Base-by-base conservation (phyloP, 2,329 filamentous ascomycete genomes). In the Epichloe sylvatica region DNA sequence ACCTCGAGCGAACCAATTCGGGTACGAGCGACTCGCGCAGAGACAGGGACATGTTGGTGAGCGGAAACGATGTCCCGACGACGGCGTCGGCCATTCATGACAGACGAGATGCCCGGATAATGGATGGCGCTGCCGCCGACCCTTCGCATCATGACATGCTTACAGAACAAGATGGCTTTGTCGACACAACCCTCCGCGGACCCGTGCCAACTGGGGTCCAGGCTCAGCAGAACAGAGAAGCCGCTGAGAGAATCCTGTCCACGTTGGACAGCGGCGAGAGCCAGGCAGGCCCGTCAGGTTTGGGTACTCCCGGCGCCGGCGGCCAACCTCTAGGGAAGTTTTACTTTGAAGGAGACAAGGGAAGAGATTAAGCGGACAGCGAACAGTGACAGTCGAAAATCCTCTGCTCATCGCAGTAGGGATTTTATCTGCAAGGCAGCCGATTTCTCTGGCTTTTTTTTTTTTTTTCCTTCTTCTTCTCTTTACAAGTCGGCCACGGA, bases 121-220 rank as follows among this genome's bases (percentile, higher is more conserved):
- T 84, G 50, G 81, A 86, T 60, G 82, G 81, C 1, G 73, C 85
- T 39, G 77, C 80, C 1, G 64, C 69, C 3, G 82, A 83, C 57
- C 73, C 77, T 36, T 63, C 71, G 3, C 63, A 63, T 36, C 64
- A 71, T 5, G 68, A 69, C 35, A 72, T 78, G 51, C 68, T 69
- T 30, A 61, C 66, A 11, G 70, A 73, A 39, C 75, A 80, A 52
- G 72, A 74, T 47, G 62, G 67, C 9, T 80, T 82, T 53, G 72
- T 84, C 23, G 82, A 86, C 63, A 84, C 80, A 2, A 83, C 81
- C 1, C 74, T 75, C 46, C 69, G 75, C 21, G 75, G 77, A 0
- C 78, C 79, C 1, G 68, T 79, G 1, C 70, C 76, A 17, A 66
- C 67, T 11, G 58, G 50, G 50, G 59, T 4, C 4, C 30, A n/a